Evolutionary conservation across 176 grass and related monocot species (phyloP).

Genomic region (Zizania latifolia): DNA sequence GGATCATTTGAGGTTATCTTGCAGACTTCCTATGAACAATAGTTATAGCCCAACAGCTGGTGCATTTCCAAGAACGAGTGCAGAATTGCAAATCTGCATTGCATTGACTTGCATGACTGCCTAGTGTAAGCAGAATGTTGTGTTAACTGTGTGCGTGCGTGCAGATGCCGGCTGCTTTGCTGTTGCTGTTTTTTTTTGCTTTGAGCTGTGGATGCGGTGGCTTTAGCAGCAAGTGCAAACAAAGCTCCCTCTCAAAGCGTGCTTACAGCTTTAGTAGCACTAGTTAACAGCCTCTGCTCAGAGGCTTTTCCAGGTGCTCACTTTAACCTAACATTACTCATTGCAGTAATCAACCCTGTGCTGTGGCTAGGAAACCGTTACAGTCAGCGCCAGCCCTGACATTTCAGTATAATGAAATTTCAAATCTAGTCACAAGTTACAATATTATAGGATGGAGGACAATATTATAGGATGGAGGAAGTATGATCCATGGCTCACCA

Average conservation of each 20-base stretch:
- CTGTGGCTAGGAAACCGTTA: not conserved
- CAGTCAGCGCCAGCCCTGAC: too few species aligned
- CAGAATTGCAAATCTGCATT: not conserved
- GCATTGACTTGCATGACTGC: not conserved
- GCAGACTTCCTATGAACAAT: too few species aligned
- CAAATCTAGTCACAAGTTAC: too few species aligned
- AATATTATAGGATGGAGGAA: too few species aligned
- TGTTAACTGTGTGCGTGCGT: not conserved
- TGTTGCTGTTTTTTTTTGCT: conserved; percentile 20
- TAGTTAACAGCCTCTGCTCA: not conserved
- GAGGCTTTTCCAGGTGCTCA: not conserved
- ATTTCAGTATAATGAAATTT: too few species aligned
- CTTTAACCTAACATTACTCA: conserved; percentile 1
- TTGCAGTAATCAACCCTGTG: not conserved
- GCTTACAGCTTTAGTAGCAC: conserved; percentile 37
- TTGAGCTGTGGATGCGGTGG: conserved; percentile 17
- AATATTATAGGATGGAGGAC: too few species aligned
- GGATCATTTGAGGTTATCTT: too few species aligned
- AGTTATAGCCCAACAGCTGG: too few species aligned
- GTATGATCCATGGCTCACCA: too few species aligned
- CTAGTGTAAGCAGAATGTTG: not conserved
- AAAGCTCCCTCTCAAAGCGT: conserved; percentile 24
- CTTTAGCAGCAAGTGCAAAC: conserved; percentile 34
- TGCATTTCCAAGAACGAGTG: not conserved
- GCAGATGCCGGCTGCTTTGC: not conserved